Base-by-base conservation (phyloP, 2,329 filamentous ascomycete species). In the Scytalidium sp. region DNA sequence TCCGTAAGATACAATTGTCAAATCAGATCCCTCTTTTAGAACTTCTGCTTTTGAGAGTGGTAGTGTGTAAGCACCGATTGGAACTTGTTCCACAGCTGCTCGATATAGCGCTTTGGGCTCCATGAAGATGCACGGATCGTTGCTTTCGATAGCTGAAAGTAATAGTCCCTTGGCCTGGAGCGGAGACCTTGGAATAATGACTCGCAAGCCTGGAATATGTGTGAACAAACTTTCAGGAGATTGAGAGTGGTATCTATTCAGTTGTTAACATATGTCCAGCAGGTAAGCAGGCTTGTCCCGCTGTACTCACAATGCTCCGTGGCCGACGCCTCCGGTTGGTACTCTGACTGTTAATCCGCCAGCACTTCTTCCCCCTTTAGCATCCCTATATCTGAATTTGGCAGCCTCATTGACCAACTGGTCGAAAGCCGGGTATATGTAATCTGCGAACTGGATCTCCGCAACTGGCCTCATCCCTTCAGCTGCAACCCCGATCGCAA, bases 401-500 rank as follows among this genome's bases (percentile, higher is more conserved):
- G 85, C 84, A 1, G 84, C 85, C 67, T 90, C 87, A 56, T 90
- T 90, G 56, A 90, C 85, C 46, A 90, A 77, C 69, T 90, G 87
- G 63, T 90, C 87, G 58, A 89, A 90, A 0, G 87, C 85, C 2
- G 87, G 87, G 61, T 82, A 90, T 32, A 90, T 83, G 61, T 90
- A 90, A 63, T 90, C 87, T 19, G 87, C 87, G 63, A 90, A 90
- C 60, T 90, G 87, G 32, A 90, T 84, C 73, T 99, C 94, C 1
- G 93, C 93, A 20, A 97, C 82, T 0, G 94, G 90, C 50, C 87
- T 87, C 88, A 96, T 91, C 20, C 93, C 93, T 72, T 96, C 88
- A 6, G 90, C 89, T 0, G 93, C 92, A 29, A 86, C 83, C 2
- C 94, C 94, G 58, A 97, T 91, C 10, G 87, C 94, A 64, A 97